Percentiles rank a stretch among this genome's conserved stretches.
Conservation (phyloP, 371 early-diverging fungal species). For the Vairimorpha ceranae region DNA sequence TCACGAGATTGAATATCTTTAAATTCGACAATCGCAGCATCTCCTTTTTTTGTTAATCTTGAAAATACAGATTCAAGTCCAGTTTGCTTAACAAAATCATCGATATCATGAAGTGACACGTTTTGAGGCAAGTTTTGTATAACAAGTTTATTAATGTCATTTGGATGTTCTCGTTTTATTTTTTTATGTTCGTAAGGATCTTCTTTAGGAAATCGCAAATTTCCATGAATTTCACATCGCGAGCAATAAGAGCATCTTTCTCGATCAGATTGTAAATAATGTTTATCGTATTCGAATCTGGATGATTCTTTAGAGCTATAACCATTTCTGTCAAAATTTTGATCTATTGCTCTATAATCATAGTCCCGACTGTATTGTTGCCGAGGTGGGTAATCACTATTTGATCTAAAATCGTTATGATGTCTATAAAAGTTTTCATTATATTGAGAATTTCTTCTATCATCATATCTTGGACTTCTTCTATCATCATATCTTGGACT, state of each 20-base stretch:
- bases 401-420: background rate
- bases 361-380: background rate
- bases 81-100: constrained; percentile 26
- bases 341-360: background rate
- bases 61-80: constrained; percentile 44
- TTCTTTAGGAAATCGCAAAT: background rate
- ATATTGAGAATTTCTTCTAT: no score
- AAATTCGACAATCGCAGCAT: constrained; percentile 51
- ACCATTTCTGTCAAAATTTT: no score
- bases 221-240: constrained; percentile 22
- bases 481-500: constrained; percentile 9
- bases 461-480: background rate
- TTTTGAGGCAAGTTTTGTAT: constrained; percentile 31
- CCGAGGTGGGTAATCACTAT: background rate
- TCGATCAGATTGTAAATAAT: background rate
- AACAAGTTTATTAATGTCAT: constrained; percentile 37
- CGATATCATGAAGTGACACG: constrained; percentile 14
- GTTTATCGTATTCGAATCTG: background rate
- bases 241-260: constrained; percentile 29
- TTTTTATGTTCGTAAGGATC: background rate
- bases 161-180: constrained; percentile 29
- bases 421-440: background rate
- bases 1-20: constrained; percentile 39
- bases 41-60: constrained; percentile 32
- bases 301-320: no score